phyloP scores from a whole-genome alignment of 371 early-diverging fungal genomes.

The Circinella minor region DNA sequence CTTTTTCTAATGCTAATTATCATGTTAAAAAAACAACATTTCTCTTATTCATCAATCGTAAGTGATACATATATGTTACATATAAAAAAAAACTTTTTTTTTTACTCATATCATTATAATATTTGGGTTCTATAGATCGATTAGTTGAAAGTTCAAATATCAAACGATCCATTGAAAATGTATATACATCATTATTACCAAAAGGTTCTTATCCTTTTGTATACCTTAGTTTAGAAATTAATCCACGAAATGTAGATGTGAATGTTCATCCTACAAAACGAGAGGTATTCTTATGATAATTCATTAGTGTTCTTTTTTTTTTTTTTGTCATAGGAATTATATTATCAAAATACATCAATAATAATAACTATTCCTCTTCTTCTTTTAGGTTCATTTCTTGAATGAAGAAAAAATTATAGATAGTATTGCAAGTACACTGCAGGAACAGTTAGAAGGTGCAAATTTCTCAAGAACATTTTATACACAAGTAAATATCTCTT shows the following conservation, averaged over 20 bases:
- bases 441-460: constrained; percentile 53
- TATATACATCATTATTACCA: constrained; percentile 84
- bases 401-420: constrained; percentile 87
- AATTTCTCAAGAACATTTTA: constrained; percentile 60
- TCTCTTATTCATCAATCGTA: constrained; percentile 94
- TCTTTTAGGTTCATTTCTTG: constrained; percentile 81
- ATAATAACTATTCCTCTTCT: not conserved
- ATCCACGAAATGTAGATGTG: constrained; percentile 91
- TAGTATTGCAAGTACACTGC: constrained; percentile 65
- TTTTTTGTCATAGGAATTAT: not conserved
- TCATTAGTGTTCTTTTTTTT: no score
- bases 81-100: not conserved
- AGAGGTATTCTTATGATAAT: constrained; percentile 54
- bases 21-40: constrained; percentile 78
- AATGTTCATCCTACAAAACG: constrained; percentile 99
- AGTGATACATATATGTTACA: constrained; percentile 19
- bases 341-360: not conserved
- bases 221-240: constrained; percentile 85
- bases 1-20: constrained; percentile 85
- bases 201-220: constrained; percentile 92
- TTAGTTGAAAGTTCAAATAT: constrained; percentile 84
- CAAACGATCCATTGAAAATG: constrained; percentile 77
- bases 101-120: constrained; percentile 2
- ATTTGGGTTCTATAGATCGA: constrained; percentile 64
- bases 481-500: constrained; percentile 44